Evolutionary conservation across 176 grass and related monocot genomes (phyloP), one percentile per base, ranked within the genome.

Genomic region (Carex cristatella): DNA sequence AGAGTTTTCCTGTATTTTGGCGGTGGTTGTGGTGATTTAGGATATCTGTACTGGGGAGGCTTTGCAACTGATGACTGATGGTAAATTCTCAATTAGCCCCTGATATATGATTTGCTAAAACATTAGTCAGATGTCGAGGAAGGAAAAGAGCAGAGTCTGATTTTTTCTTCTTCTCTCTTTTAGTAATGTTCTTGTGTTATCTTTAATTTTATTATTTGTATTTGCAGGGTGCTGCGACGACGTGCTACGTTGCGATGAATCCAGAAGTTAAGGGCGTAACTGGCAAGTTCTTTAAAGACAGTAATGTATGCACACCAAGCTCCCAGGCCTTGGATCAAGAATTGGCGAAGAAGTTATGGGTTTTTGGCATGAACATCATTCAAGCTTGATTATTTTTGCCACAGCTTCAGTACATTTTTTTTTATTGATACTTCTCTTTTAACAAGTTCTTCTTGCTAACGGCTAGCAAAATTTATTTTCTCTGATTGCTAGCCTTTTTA

Each of bases 231-330:
- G 95, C 95, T 11, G 93, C 93, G 10, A 95, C 91, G 0, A 89
- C 86, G 66, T 95, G 95, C 83, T 98, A 98, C 13, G 75, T 91
- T 2, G 92, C 92, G 0, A 80, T 98, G 86, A 91, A 98, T 88
- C 91, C 88, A 1, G 70, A 85, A 71, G 86, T 89, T 5, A 90
- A 92, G 79, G 91, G 91, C 0, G 83, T 93, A 51, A 90, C 87
- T 0, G 93, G 95, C 38, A 88, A 77, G 81, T 98, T 94, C 32
- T 94, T 91, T 2, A 48, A 69, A n/a, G 85, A 93, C 70, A 93
- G 93, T 83, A 93, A 95, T 86, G 16, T 91, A 56, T 86, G 74
- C 1, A 91, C 91, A 57, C 37, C 90, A 31, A 92, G 83, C 12
- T 85, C 64, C 5, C 92, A 94, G 57, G 90, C 71, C 58, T 94